Conservation (phyloP, 2,329 filamentous ascomycete genomes). For the Fusarium sp. region DNA sequence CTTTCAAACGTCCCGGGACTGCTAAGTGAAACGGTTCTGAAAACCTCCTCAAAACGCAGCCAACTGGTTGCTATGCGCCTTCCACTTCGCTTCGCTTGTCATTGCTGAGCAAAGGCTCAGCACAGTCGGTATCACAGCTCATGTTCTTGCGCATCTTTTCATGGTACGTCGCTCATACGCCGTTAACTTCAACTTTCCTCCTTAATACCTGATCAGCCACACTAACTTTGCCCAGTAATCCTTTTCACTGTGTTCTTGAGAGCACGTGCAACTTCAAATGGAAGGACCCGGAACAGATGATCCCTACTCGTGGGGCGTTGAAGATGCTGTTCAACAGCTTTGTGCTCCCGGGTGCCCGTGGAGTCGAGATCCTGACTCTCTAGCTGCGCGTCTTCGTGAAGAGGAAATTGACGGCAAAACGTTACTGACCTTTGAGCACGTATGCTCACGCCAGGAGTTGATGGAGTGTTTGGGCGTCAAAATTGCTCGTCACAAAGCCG, state of each 20-base stretch:
- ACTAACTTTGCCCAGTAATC: constrained; percentile 10
- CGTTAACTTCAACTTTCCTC: background rate
- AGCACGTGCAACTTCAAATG: constrained; percentile 40
- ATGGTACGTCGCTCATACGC: background rate
- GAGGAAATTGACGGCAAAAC: constrained; percentile 74
- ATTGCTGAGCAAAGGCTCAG: constrained; percentile 31
- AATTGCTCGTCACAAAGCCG: constrained; percentile 67
- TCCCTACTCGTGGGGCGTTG: constrained; percentile 79
- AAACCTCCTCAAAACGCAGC: constrained; percentile 5
- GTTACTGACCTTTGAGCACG: constrained; percentile 68
- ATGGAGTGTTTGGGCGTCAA: constrained; percentile 66
- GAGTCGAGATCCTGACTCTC: constrained; percentile 58
- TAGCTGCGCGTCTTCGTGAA: constrained; percentile 68
- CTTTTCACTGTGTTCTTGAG: constrained; percentile 1
- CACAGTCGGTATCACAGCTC: constrained; percentile 14
- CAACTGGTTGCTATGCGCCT: constrained; percentile 36
- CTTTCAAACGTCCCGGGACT: background rate
- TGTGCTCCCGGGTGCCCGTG: constrained; percentile 66
- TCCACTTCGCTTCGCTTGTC: constrained; percentile 1
- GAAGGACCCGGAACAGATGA: constrained; percentile 57
- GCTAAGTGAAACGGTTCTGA: background rate
- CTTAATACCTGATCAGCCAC: background rate
- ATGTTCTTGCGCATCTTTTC: constrained; percentile 20
- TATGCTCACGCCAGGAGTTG: constrained; percentile 62
- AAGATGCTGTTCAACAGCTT: constrained; percentile 73